Base-by-base conservation (phyloP, 2,329 filamentous ascomycete species). In the Beauveria rudraprayagi region DNA sequence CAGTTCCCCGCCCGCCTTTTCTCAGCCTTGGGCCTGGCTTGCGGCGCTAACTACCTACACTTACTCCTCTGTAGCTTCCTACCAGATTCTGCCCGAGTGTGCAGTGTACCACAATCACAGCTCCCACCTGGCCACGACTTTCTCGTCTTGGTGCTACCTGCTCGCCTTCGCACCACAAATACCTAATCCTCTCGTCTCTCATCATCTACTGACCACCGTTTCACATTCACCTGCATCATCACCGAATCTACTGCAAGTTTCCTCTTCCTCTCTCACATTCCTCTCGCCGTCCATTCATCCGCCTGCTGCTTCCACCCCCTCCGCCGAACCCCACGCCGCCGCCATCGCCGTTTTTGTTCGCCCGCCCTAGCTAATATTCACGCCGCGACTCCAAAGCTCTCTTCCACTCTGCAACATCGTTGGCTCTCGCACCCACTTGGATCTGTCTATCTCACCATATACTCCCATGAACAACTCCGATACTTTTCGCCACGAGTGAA, bases 321-420 rank as follows among this genome's bases (percentile, higher is more conserved):
- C 55, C 55, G 22, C 44, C 55, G 52, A 50, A 50, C 55, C 55
- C 55, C 55, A 57, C 55, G 55, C 55, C 55, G 55, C 44, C 43
- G 54, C 53, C 55, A 50, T 57, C 55, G 55, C 55, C 55, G 55
- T 57, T 57, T 57, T 57, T 57, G 55, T 48, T 57, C 44, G 43
- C 19, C 30, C 54, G 22, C 55, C 48, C 48, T 51, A 51, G 44
- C 30, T 41, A 50, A 40, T 41, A 14, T 57, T 50, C 30, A 57
- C 55, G 55, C 44, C 44, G 46, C 30, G 30, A 44, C 22, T 30
- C 43, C 28, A 5, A 26, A 56, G 44, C 54, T 44, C 54, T 56
- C 54, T n/a, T 46, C 24, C 43, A 48, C 55, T 41, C 19, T 9
- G 41, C 30, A 19, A 24, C 48, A 28, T 17, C 16, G 14, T 50